Conservation (phyloP, 257 asterid species). For the Nicotiana attenuata region DNA sequence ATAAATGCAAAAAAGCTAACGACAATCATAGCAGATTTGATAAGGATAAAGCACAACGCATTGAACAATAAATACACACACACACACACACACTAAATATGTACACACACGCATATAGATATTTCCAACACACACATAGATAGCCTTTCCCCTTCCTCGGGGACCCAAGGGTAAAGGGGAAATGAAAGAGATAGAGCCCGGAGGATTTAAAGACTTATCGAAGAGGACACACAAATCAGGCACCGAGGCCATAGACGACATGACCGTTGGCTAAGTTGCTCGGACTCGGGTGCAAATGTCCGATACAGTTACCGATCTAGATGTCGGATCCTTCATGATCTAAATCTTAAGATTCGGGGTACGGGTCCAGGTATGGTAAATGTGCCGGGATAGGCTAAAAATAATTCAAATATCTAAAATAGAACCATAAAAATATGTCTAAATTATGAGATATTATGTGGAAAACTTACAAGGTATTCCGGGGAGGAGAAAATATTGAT, state of each 20-base stretch:
- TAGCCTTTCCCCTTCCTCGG: neutral
- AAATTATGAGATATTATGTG: too few species aligned
- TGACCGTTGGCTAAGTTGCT: neutral
- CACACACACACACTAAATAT: neutral
- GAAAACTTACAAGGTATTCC: too few species aligned
- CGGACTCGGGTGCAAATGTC: too few species aligned
- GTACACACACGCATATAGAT: neutral
- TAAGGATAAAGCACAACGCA: neutral
- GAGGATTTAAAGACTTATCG: neutral
- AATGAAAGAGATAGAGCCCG: neutral
- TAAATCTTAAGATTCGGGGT: slow-evolving; percentile 25
- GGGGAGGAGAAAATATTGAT: too few species aligned
- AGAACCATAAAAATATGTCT: too few species aligned
- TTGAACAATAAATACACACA: neutral
- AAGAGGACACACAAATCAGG: neutral
- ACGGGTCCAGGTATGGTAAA: slow-evolving; percentile 44
- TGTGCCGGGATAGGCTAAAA: slow-evolving; percentile 33
- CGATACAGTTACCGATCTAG: too few species aligned
- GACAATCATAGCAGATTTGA: neutral
- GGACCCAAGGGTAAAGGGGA: neutral
- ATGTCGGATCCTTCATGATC: neutral
- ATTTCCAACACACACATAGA: neutral
- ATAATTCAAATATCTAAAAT: too few species aligned
- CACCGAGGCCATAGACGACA: neutral
- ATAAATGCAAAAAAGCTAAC: neutral